Percentiles rank a stretch among this genome's conserved stretches.
phyloP scores from a whole-genome alignment of 2,329 filamentous ascomycete species.

The Cladosporium sphaerospermum region DNA sequence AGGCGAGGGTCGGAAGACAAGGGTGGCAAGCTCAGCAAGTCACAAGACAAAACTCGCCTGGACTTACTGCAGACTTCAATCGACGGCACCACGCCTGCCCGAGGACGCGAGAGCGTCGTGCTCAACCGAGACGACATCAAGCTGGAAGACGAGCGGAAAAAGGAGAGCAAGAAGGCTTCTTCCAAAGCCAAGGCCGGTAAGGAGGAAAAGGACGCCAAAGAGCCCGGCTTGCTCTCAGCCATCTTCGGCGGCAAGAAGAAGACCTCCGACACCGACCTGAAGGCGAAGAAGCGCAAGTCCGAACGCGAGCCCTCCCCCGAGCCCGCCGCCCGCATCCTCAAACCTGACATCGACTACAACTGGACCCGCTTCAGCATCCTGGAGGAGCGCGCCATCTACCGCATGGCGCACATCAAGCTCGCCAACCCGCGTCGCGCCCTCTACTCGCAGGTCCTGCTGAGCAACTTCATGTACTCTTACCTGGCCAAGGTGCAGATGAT shows the following conservation, averaged over 20 bases:
- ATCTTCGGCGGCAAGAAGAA: conserved; percentile 83
- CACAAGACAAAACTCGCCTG: conserved; percentile 66
- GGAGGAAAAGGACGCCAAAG: conserved; percentile 42
- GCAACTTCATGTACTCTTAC: conserved; percentile 99
- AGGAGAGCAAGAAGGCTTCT: conserved; percentile 67
- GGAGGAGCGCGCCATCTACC: conserved; percentile 93
- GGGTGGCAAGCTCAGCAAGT: conserved; percentile 57
- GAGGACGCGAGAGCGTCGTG: conserved; percentile 73
- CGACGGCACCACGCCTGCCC: conserved; percentile 48
- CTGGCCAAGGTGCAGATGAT: conserved; percentile 97
- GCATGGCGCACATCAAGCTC: conserved; percentile 97
- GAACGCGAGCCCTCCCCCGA: conserved; percentile 76
- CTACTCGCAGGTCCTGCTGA: conserved; percentile 89
- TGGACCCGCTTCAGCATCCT: conserved; percentile 94
- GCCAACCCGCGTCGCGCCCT: conserved; percentile 91
- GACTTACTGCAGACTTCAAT: conserved; percentile 85
- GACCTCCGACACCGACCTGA: conserved; percentile 58
- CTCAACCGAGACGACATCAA: conserved; percentile 72
- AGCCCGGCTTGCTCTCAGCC: conserved; percentile 74
- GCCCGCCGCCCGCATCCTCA: conserved; percentile 63
- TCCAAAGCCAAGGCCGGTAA: conserved; percentile 75
- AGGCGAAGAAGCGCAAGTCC: conserved; percentile 64
- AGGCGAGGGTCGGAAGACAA: conserved; percentile 15
- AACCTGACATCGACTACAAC: conserved; percentile 87
- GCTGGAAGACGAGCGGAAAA: conserved; percentile 74